Conservation (phyloP, 2,329 filamentous ascomycete species). For the Fusarium incarnatum region DNA sequence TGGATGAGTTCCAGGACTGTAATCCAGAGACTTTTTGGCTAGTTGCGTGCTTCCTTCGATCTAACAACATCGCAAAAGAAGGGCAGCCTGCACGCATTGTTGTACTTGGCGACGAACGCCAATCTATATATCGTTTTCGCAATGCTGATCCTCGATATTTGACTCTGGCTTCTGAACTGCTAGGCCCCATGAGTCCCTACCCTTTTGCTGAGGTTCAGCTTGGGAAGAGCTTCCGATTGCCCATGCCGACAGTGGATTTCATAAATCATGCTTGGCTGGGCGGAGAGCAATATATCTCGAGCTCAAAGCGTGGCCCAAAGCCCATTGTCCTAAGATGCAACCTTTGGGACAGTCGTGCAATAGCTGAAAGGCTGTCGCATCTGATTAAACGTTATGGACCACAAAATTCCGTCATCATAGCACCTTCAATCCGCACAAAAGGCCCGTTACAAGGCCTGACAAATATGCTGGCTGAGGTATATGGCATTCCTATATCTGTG, state of each 20-base stretch:
- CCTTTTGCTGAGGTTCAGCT: constrained; percentile 34
- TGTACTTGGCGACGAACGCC: constrained; percentile 48
- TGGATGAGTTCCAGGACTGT: constrained; percentile 52
- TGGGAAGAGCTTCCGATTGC: constrained; percentile 47
- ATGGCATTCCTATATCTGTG: constrained; percentile 39
- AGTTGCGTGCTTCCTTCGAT: constrained; percentile 39
- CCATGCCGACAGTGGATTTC: constrained; percentile 41
- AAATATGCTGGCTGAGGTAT: constrained; percentile 16
- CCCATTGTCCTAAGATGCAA: constrained; percentile 45
- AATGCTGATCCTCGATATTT: constrained; percentile 48
- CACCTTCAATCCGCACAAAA: constrained; percentile 2
- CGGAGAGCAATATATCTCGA: constrained; percentile 46
- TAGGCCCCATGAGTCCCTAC: constrained; percentile 38
- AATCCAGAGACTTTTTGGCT: constrained; percentile 47
- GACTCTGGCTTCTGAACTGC: constrained; percentile 38
- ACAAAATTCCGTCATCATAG: constrained; percentile 28
- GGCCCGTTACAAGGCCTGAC: neutral
- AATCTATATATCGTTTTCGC: constrained; percentile 47
- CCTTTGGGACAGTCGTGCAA: neutral
- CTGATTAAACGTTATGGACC: constrained; percentile 42
- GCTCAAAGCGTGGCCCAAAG: constrained; percentile 46
- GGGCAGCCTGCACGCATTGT: constrained; percentile 41
- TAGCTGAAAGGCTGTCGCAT: constrained; percentile 34
- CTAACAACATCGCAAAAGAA: constrained; percentile 32
- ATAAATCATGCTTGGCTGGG: constrained; percentile 46